Conservation (phyloP, 2,329 filamentous ascomycete species). For the Stemphylium lycopersici region DNA sequence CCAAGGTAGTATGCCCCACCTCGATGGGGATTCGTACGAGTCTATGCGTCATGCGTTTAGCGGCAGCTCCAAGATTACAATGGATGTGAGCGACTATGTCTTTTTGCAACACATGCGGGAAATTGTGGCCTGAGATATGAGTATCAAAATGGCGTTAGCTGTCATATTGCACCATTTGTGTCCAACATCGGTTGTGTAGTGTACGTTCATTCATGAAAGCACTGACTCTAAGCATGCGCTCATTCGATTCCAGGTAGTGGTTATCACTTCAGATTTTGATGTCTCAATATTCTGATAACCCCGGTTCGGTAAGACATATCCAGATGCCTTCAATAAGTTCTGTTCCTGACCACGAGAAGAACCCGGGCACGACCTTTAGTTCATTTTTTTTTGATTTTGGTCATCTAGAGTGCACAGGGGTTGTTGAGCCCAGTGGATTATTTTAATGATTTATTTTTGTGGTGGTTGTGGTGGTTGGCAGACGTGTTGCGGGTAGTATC, state of each 20-base stretch:
- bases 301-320: conserved; percentile 24
- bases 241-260: conserved; percentile 29
- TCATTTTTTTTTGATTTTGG: neutral
- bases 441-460: too few species aligned
- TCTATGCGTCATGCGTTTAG: conserved; percentile 13
- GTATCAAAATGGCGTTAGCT: rapidly evolving
- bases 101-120: neutral
- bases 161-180: conserved; percentile 13
- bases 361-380: conserved; percentile 20
- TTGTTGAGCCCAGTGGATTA: too few species aligned
- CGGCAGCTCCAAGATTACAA: too few species aligned
- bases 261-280: conserved; percentile 38
- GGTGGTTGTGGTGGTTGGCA: too few species aligned
- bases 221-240: conserved; percentile 4
- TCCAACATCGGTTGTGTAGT: conserved; percentile 25
- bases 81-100: too few species aligned
- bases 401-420: too few species aligned
- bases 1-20: conserved; percentile 6
- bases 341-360: conserved; percentile 14
- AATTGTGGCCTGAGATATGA: neutral
- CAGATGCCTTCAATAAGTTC: neutral
- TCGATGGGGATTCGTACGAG: conserved; percentile 1
- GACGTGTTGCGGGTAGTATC: too few species aligned
- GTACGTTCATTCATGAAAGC: conserved; percentile 5
- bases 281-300: conserved; percentile 29